Conservation (phyloP, 75 land plant species). For the Isoetes taiwanensis region DNA sequence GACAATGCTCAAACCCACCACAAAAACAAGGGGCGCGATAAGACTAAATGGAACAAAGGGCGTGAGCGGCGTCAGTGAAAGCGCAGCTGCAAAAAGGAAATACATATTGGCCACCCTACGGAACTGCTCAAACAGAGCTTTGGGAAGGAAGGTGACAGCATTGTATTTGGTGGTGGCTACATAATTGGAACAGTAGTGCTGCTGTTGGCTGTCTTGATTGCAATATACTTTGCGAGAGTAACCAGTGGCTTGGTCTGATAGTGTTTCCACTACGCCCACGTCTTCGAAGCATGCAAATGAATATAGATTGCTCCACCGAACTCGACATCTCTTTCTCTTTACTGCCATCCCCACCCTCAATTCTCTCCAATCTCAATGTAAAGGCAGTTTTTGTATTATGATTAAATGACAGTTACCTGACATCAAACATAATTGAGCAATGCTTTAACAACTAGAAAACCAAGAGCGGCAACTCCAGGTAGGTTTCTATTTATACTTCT, state of each 20-base stretch:
- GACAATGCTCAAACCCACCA: conserved; percentile 53
- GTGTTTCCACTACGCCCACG: not conserved
- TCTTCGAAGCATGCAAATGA: conserved; percentile 24
- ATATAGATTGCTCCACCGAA: conserved; percentile 45
- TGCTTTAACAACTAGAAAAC: too few species aligned
- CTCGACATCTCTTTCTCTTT: conserved; percentile 10
- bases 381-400: too few species aligned
- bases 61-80: conserved; percentile 35
- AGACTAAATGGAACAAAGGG: conserved; percentile 45
- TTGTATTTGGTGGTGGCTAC: conserved; percentile 59
- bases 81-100: conserved; percentile 38
- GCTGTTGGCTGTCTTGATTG: conserved; percentile 32
- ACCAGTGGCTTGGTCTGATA: conserved; percentile 33
- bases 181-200: conserved; percentile 35
- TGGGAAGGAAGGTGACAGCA: conserved; percentile 43
- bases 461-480: too few species aligned
- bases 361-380: too few species aligned
- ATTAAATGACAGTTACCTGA: too few species aligned
- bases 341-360: too few species aligned
- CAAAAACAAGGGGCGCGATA: conserved; percentile 50
- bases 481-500: too few species aligned
- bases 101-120: conserved; percentile 56
- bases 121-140: conserved; percentile 63
- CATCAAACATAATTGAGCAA: too few species aligned
- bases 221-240: conserved; percentile 33